phyloP scores from a whole-genome alignment of 192 early-diverging fungal species.

The Podila clonocystis region DNA sequence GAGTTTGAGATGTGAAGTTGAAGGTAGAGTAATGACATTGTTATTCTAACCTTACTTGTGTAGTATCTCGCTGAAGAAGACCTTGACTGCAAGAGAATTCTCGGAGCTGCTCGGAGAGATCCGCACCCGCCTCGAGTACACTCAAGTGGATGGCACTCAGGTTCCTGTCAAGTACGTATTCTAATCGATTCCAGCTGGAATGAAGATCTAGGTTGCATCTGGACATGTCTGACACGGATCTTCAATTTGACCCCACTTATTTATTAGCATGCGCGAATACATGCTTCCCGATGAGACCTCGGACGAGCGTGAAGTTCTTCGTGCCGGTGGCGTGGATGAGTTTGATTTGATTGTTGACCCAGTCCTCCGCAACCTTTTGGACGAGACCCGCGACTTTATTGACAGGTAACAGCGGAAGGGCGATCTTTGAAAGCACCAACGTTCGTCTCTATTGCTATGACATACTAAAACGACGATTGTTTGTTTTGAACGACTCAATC shows the following conservation, averaged over 20 bases:
- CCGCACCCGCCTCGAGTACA: conserved; percentile 65
- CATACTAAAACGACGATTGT: too few species aligned
- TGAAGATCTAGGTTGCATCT: too few species aligned
- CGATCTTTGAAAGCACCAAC: too few species aligned
- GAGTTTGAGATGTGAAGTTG: background rate
- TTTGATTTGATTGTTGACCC: conserved; percentile 63
- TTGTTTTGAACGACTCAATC: too few species aligned
- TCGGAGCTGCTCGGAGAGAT: conserved; percentile 62
- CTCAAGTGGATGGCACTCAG: conserved; percentile 37
- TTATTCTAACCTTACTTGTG: background rate
- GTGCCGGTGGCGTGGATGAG: conserved; percentile 59
- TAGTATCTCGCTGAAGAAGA: conserved; percentile 72
- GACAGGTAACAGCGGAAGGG: conserved; percentile 53
- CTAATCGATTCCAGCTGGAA: background rate
- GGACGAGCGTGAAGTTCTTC: conserved; percentile 70
- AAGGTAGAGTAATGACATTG: background rate
- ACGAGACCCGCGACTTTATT: conserved; percentile 91
- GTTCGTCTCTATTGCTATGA: too few species aligned
- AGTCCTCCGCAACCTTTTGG: conserved; percentile 75
- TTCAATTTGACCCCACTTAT: conserved; percentile 2
- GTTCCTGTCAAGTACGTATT: conserved; percentile 44
- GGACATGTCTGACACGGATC: conserved; percentile 4
- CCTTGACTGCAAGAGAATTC: conserved; percentile 69
- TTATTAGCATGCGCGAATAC: conserved; percentile 57
- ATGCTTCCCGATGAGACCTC: conserved; percentile 72